phyloP scores from a whole-genome alignment of 768 basidiomycete genomes.

The Rhodocollybia butyracea region DNA sequence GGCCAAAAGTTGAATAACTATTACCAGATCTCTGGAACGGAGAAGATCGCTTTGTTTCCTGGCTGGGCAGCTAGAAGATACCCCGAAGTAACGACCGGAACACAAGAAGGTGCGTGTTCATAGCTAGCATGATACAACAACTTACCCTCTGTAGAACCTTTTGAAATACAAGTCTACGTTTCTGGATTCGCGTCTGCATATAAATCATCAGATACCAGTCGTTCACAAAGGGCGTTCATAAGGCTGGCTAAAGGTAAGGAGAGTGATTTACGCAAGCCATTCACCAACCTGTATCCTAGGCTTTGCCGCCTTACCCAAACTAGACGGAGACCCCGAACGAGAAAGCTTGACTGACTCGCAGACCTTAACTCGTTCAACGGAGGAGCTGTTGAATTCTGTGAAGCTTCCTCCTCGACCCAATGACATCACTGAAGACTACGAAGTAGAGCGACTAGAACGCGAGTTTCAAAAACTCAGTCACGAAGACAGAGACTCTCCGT shows the following conservation, averaged over 20 bases:
- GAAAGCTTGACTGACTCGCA: background rate
- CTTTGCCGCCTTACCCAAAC: constrained; percentile 71
- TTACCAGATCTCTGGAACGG: constrained; percentile 25
- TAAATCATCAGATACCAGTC: constrained; percentile 58
- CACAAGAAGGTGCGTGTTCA: background rate
- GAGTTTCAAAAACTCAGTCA: constrained; percentile 38
- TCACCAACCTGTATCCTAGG: constrained; percentile 35
- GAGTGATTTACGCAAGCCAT: background rate
- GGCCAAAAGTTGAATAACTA: constrained; percentile 45
- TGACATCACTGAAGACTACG: constrained; percentile 59
- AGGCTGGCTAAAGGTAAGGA: constrained; percentile 68
- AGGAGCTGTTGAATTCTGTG: constrained; percentile 43
- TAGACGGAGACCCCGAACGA: constrained; percentile 28
- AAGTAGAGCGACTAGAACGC: constrained; percentile 53
- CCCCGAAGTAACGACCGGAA: background rate
- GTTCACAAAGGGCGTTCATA: constrained; percentile 76
- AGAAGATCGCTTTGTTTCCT: constrained; percentile 58
- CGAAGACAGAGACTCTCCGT: background rate
- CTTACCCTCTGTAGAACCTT: constrained; percentile 38
- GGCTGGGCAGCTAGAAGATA: constrained; percentile 66
- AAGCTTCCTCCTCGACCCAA: constrained; percentile 54
- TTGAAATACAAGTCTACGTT: constrained; percentile 69
- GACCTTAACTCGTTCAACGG: constrained; percentile 38
- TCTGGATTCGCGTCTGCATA: constrained; percentile 74
- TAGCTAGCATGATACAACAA: too few relatives aligned